Base-by-base conservation (phyloP, 345 rosid species). In the Reutealis trisperma region DNA sequence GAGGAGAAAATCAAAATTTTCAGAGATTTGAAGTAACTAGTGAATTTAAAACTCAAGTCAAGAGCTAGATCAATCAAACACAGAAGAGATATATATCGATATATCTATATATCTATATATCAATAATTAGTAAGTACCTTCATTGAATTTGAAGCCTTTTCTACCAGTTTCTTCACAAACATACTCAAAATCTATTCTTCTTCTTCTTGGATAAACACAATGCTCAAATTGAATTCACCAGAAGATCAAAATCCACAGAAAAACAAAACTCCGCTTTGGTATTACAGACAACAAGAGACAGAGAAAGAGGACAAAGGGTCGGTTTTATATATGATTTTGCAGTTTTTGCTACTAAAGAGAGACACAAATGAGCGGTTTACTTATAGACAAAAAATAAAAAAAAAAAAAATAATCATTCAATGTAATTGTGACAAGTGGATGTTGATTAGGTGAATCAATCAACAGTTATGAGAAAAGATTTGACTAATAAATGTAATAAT, bases 161-260 rank as follows among this genome's bases (percentile, higher is more conserved):
- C 90, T n/a, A 88, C 94, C 18, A 90, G 88, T 82, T 85, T 88
- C 79, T 80, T 88, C 24, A 88, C 89, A 41, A 90, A 90, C 94
- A 90, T 90, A 14, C 27, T 63, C 52, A 72, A 11, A 22, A 19
- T 16, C n/a, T 58, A 9, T 45, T 13, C 1, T 2, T 10, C 3
- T 30, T 41, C 16, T 52, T 32, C 16, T 68, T 51, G n/a, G 11
- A 18, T 5, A 18, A 65, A 34, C 60, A 4, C 59, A 44, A 15
- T 59, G 55, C 65, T 72, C 32, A 24, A 72, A 72, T 42, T 24
- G 75, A 66, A 45, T 41, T 72, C 14, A n/a, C 37, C 24, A 30
- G 51, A 14, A 44, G 25, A 8, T 16, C 44, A 69, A 44, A 45
- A 22, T 2, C 1, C 55, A 65, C 32, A 60, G 37, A 42, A 8